A percentile compares a stretch with the other conserved stretches of the same genome.
These are phyloP conservation scores for Malania oleifera DNA, from an alignment of 164 flowering plant species.

Conservation along the genomic window DNA sequence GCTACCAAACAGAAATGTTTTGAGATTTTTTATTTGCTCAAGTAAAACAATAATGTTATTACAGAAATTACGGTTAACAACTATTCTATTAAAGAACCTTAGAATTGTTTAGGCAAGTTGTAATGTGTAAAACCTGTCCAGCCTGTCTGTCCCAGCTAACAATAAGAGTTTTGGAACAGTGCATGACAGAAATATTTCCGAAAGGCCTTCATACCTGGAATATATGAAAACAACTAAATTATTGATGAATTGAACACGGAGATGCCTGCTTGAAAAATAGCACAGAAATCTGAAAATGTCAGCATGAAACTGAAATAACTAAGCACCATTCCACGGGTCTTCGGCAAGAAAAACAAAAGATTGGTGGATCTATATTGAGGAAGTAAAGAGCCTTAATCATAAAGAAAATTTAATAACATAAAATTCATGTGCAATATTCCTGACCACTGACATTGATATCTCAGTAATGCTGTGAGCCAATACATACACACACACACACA, in stretches of 20 bases:
- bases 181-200: slow-evolving; percentile 74
- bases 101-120: not conserved
- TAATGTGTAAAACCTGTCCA: slow-evolving; percentile 61
- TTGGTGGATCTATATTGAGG: too few species aligned
- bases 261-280: too few species aligned
- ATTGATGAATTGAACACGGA: not conserved
- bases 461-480: too few species aligned
- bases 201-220: slow-evolving; percentile 96
- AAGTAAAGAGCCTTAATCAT: too few species aligned
- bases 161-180: slow-evolving; percentile 88
- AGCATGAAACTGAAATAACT: too few species aligned
- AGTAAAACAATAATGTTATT: not conserved
- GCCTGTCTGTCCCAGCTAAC: slow-evolving; percentile 95
- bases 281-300: too few species aligned
- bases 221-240: not conserved
- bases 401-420: too few species aligned
- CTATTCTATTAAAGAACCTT: not conserved
- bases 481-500: too few species aligned
- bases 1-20: not conserved
- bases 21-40: not conserved
- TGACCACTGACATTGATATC: too few species aligned
- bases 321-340: too few species aligned
- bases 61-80: not conserved
- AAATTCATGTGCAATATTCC: too few species aligned
- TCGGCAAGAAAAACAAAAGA: too few species aligned